Evolutionary conservation across 1,284 basidiomycete genomes (phyloP), one percentile per base, ranked within the genome.

Genomic region (Fomitopsis schrenkii): DNA sequence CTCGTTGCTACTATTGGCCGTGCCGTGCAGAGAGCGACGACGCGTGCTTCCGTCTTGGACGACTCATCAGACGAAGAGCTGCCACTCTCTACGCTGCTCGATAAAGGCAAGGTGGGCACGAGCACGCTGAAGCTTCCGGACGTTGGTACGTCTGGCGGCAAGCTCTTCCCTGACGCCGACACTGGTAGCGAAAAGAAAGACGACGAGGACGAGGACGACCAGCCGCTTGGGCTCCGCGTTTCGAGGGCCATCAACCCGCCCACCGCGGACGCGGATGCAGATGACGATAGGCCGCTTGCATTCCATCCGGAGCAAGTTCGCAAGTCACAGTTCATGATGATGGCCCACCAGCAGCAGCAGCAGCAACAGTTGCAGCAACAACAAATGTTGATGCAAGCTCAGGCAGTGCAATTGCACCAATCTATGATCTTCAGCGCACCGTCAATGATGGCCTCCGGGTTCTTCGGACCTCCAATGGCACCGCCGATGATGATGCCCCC

Each of bases 231-330:
- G 30, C 74, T 88, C 41, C 82, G 86, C 50, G 82, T 80, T 12
- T 87, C 86, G n/a, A 63, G 60, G 54, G 55, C 38, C 1, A 42
- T 58, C 12, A 54, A 44, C 19, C 53, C 59, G 12, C 45, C 62
- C 26, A 42, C 53, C 19, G 33, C 54, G 9, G 41, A 30, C 17
- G 57, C 58, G 35, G 71, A 69, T 12, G 73, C 75, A 53, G 78
- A 83, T 0, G 83, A 83, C 62, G 77, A 83, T 63, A 72, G 70
- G 55, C 83, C 83, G 7, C 78, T 93, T n/a, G 90, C 81, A 7
- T 76, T 90, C 62, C 89, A 90, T 70, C 89, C 90, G 15, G 87
- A 90, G 63, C 89, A 91, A 66, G 84, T 90, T 65, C 86, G 88
- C 58, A 83, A 83, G 63, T 86, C 87, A n/a, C 88, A 90, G 68